Conservation (phyloP, 495 filamentous ascomycete species). For the Amorphotheca resinae region DNA sequence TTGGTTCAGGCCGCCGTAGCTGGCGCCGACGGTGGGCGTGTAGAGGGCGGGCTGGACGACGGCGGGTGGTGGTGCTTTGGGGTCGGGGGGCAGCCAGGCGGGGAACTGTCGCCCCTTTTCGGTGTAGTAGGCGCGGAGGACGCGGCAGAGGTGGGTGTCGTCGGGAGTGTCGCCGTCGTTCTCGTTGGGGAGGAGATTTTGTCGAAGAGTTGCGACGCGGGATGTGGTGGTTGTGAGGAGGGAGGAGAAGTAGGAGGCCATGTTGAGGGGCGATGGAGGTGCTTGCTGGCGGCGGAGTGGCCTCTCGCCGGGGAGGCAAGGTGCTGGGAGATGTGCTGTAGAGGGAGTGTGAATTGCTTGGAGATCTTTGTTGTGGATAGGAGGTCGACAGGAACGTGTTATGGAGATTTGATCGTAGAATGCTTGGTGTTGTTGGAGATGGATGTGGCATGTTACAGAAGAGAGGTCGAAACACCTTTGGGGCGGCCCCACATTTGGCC, state of each 20-base stretch:
- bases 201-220: constrained; percentile 67
- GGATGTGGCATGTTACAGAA: too few relatives aligned
- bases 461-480: too few relatives aligned
- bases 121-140: constrained; percentile 86
- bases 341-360: not conserved
- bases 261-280: constrained; percentile 29
- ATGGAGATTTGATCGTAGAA: too few relatives aligned
- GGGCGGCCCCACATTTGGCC: too few relatives aligned
- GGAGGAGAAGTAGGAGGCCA: constrained; percentile 70
- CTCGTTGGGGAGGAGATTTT: constrained; percentile 63
- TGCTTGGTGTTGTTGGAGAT: too few relatives aligned
- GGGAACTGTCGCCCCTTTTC: constrained; percentile 80
- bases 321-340: not conserved
- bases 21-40: constrained; percentile 32
- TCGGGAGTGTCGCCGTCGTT: constrained; percentile 88
- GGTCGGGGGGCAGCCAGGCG: constrained; percentile 78
- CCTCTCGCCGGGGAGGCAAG: not conserved
- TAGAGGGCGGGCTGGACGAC: constrained; percentile 38
- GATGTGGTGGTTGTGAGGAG: constrained; percentile 69
- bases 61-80: constrained; percentile 50
- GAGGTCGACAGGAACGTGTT: too few relatives aligned
- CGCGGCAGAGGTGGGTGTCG: constrained; percentile 87
- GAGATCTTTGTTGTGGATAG: not conserved
- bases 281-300: not conserved
- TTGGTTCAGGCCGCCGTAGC: constrained; percentile 36